Base-by-base conservation (phyloP, 805 yeast genomes). In the Cyberlindnera americana region DNA sequence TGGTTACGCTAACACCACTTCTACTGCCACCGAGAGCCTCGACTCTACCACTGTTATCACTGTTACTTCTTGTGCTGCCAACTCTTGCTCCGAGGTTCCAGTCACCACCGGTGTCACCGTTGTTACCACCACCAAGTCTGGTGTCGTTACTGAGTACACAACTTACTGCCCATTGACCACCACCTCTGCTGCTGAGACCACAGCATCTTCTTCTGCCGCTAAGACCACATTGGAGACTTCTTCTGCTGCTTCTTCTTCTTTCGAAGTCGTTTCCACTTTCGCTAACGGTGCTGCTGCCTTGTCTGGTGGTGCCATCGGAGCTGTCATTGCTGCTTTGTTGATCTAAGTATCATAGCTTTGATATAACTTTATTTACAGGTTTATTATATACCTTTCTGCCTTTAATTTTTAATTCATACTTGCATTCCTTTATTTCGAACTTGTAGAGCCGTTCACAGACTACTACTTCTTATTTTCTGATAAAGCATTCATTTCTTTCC, bases 41-140 rank as follows among this genome's bases (percentile, higher is more conserved):
- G 6, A 15, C 3, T 37, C 47, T n/a, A 56, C 66, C 46, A 63
- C 64, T 21, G 40, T 56, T 25, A 51, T 53, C 40, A 57, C 65
- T 17, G 46, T 62, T 46, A 59, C 54, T 26, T 44, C 51, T 11
- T 46, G 54, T 35, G 29, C 39, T 6, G 30, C 37, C 26, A 35
- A 44, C 23, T 35, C 33, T 14, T 50, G 54, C 19, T 19, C 49
- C 11, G 38, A 33, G 32, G 23, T 35, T 11, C 32, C 47, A 29
- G 43, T 38, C 29, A 46, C 61, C 38, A 64, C 67, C 37, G 49
- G 57, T 35, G 47, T 46, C 31, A 41, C 51, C 17, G 50, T 40
- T 21, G 59, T 61, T 30, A 58, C 59, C 30, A 47, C 43, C 32
- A 65, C 71, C 26, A 46, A 53, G 15, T 35, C n/a, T 15, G 50